Evolutionary conservation across 148 eudicot species (phyloP).

Genomic region (Camellia lanceoleosa): DNA sequence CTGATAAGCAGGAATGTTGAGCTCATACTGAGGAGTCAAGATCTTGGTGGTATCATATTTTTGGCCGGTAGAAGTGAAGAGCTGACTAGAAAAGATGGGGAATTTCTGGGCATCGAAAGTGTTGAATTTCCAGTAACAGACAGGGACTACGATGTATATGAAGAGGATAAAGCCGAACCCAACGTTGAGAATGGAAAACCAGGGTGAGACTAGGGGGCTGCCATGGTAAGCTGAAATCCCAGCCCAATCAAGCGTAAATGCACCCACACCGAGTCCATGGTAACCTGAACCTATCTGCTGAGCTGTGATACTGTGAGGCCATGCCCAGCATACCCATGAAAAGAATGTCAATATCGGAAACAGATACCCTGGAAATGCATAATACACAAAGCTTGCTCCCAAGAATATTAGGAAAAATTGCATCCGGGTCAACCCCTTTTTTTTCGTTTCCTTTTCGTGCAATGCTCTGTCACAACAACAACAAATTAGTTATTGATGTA

Average conservation of each 20-base stretch:
- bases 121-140: constrained; percentile 93
- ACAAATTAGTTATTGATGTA: not conserved
- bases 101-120: constrained; percentile 82
- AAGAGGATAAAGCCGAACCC: constrained; percentile 90
- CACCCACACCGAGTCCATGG: constrained; percentile 92
- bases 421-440: constrained; percentile 82
- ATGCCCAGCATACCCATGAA: constrained; percentile 98
- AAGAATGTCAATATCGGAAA: constrained; percentile 88
- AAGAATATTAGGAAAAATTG: constrained; percentile 75
- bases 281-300: constrained; percentile 96
- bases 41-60: constrained; percentile 82
- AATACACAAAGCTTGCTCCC: constrained; percentile 76
- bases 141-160: constrained; percentile 75
- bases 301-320: constrained; percentile 92
- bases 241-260: constrained; percentile 99
- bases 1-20: constrained; percentile 74
- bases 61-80: constrained; percentile 70
- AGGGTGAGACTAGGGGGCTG: constrained; percentile 89
- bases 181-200: constrained; percentile 83
- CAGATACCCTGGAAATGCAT: constrained; percentile 85
- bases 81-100: constrained; percentile 85
- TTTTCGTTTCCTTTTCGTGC: constrained; percentile 75
- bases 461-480: constrained; percentile 65
- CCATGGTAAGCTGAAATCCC: constrained; percentile 98
- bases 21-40: constrained; percentile 82